These are phyloP conservation scores for Periconia sp. DNA, from an alignment of 2,329 filamentous ascomycete species.

Conservation along the genomic window DNA sequence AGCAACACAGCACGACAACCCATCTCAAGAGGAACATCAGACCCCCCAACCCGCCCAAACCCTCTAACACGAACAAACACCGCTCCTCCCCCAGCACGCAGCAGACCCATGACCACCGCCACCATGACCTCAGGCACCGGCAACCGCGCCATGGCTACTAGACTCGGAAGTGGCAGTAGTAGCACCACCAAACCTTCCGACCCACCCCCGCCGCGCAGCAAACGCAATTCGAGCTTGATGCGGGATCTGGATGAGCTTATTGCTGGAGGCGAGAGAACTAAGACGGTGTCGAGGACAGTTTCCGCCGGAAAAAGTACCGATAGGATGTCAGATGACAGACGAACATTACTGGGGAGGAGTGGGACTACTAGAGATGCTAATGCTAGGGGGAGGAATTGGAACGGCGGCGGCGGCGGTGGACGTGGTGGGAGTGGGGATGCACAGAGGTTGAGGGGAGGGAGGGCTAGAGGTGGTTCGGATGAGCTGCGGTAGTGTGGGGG, in stretches of 20 bases:
- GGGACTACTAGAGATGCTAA: conserved; percentile 3
- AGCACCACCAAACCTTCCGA: background rate
- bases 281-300: conserved; percentile 1
- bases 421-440: background rate
- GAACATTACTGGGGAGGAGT: conserved; percentile 7
- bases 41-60: conserved; percentile 10
- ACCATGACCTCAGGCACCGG: conserved; percentile 24
- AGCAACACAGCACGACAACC: conserved; percentile 1
- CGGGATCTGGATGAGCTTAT: conserved; percentile 33
- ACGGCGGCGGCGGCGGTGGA: background rate
- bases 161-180: background rate
- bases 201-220: conserved; percentile 3
- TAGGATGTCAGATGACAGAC: background rate
- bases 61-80: conserved; percentile 10
- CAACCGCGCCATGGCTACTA: conserved; percentile 13
- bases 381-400: background rate
- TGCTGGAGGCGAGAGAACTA: background rate
- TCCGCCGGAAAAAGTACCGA: conserved; percentile 1
- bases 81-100: background rate
- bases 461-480: background rate
- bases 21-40: background rate
- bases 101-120: conserved; percentile 12
- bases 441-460: background rate
- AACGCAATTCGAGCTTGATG: conserved; percentile 28
- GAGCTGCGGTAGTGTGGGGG: background rate